These are phyloP conservation scores for Candida anglica DNA, from an alignment of 805 yeast genomes.

Conservation along the genomic window DNA sequence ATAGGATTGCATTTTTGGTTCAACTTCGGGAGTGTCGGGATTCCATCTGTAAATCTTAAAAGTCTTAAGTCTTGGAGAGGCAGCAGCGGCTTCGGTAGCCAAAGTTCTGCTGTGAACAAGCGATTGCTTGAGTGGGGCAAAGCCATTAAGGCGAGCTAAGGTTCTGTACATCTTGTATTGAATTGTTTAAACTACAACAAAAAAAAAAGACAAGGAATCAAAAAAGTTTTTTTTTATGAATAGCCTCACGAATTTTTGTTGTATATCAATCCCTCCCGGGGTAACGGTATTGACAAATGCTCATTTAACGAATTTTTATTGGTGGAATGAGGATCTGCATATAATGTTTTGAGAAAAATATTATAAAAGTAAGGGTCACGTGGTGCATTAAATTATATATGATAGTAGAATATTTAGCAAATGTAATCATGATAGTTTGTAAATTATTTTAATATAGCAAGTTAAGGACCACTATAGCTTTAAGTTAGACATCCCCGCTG, in stretches of 20 bases:
- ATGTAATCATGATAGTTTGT: too few species aligned
- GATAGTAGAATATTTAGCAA: too few species aligned
- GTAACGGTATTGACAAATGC: slow-evolving; percentile 6
- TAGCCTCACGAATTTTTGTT: neutral
- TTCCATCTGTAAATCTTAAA: slow-evolving; percentile 97
- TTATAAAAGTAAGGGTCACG: too few species aligned
- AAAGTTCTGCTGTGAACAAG: slow-evolving; percentile 31
- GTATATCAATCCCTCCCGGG: slow-evolving; percentile 5
- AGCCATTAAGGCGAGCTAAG: slow-evolving; percentile 1
- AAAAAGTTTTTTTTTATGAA: slow-evolving; percentile 1
- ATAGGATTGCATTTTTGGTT: slow-evolving; percentile 83
- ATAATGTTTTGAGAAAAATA: too few species aligned
- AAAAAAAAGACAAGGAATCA: neutral
- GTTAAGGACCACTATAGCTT: too few species aligned
- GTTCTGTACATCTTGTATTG: slow-evolving; percentile 3
- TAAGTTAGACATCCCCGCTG: slow-evolving; percentile 1
- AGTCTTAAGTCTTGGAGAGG: slow-evolving; percentile 58
- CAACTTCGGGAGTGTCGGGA: slow-evolving; percentile 91
- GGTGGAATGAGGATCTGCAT: slow-evolving; percentile 1
- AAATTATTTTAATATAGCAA: too few species aligned
- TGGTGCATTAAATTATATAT: too few species aligned
- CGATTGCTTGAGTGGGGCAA: slow-evolving; percentile 2
- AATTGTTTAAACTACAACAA: neutral
- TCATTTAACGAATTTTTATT: slow-evolving; percentile 2
- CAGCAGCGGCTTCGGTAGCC: slow-evolving; percentile 49